Evolutionary conservation across 805 yeast species (phyloP), one percentile per base, ranked within the genome.

Genomic region (Wickerhamomyces bovis): DNA sequence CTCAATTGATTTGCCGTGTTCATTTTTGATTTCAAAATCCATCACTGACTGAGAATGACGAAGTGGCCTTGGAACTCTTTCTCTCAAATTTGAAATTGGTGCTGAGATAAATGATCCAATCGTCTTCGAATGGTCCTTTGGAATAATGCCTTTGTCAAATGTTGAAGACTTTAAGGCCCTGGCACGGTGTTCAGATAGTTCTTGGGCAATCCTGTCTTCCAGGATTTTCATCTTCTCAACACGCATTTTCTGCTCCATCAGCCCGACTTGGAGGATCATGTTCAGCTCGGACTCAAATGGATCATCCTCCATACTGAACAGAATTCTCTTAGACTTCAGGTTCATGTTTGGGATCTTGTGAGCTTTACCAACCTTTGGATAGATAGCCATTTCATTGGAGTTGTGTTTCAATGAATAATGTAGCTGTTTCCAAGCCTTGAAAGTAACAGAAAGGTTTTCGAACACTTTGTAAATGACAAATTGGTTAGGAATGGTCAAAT

Each of bases 281-380:
- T 78, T 75, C 41, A 90, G 66, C 55, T 87, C 82, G 8, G 81
- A 71, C 63, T 92, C 98, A 62, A 90, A 89, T 8, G 95, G 92
- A 64, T 92, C 97, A 62, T 87, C 95, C 46, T 87, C 96, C 52
- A 89, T 71, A 21, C 83, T 73, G 35, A 89, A 66, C 5, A 83
- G 70, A 51, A 87, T 71, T 38, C 77, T 69, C 6, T 70, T 70
- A 0, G 95, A 70, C 38, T 68, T 73, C 33, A 89, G 53, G 20
- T 75, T 72, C 2, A 88, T 65, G 19, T 66, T 68, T 13, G 90
- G 90, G 8, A 92, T 68, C 4, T 69, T 52, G 0, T 77, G 73
- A 0, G 68, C 63, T n/a, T 65, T 67, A 16, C 61, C 66, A 2
- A 64, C 52, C 41, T 72, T 50, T 16, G 78, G 79, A 41, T 56